Percentiles rank a stretch among this genome's conserved stretches.
These are phyloP conservation scores for Penicillium frequentans DNA, from an alignment of 2,329 filamentous ascomycete species.

Conservation along the genomic window DNA sequence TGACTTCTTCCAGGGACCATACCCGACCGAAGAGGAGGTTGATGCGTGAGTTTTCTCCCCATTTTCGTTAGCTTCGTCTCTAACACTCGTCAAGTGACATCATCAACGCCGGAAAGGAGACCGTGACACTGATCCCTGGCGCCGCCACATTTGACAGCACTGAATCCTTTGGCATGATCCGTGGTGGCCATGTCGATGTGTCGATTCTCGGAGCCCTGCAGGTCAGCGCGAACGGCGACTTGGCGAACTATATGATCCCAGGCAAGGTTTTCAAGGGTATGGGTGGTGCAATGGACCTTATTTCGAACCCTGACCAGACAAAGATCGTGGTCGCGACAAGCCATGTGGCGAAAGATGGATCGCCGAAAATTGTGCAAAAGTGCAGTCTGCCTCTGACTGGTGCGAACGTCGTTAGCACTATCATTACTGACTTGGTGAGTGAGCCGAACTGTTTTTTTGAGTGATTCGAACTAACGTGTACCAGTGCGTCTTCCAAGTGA, in stretches of 20 bases:
- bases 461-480: constrained; percentile 37
- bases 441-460: background rate
- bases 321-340: constrained; percentile 72
- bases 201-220: constrained; percentile 80
- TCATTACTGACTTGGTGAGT: constrained; percentile 71
- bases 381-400: constrained; percentile 67
- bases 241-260: constrained; percentile 89
- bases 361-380: constrained; percentile 64
- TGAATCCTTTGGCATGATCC: constrained; percentile 86
- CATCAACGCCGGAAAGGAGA: constrained; percentile 87
- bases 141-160: constrained; percentile 76
- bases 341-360: constrained; percentile 68
- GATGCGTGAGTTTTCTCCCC: constrained; percentile 52
- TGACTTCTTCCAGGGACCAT: constrained; percentile 56
- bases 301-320: constrained; percentile 68
- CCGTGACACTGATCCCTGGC: constrained; percentile 74
- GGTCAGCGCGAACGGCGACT: constrained; percentile 73
- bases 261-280: constrained; percentile 86
- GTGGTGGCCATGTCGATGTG: constrained; percentile 79
- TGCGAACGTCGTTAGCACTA: constrained; percentile 66
- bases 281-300: constrained; percentile 75
- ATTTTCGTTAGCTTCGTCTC: background rate
- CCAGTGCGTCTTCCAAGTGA: constrained; percentile 72
- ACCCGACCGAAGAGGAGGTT: constrained; percentile 69
- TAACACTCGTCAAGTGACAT: constrained; percentile 56